Evolutionary conservation across 805 yeast species (phyloP).

Genomic region (Yarrowia sp.): DNA sequence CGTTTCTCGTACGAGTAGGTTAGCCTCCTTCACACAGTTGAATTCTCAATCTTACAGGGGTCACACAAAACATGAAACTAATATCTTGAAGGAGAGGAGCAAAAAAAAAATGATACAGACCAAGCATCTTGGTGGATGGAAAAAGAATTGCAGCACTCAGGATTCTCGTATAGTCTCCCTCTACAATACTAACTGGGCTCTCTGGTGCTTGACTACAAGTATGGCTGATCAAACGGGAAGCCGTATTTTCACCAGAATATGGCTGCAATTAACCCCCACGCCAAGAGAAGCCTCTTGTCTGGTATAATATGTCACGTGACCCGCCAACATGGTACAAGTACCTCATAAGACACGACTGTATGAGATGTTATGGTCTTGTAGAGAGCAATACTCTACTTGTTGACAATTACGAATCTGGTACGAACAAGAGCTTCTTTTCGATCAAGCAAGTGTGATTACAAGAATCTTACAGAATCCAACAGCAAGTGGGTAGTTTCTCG

Average conservation of each 20-base stretch:
- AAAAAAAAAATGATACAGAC: not conserved
- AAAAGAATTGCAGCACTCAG: not conserved
- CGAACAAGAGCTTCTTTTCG: too few relatives aligned
- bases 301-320: not conserved
- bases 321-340: not conserved
- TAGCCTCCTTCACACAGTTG: too few relatives aligned
- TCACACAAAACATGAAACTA: too few relatives aligned
- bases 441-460: too few relatives aligned
- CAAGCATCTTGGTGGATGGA: too few relatives aligned
- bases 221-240: not conserved
- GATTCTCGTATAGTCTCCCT: not conserved
- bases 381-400: too few relatives aligned
- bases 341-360: not conserved
- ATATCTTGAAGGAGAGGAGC: not conserved
- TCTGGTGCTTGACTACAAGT: slow-evolving; percentile 10
- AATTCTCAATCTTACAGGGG: too few relatives aligned
- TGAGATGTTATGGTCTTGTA: too few relatives aligned
- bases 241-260: slow-evolving; percentile 2
- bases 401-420: too few relatives aligned
- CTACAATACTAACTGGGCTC: not conserved
- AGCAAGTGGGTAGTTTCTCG: too few relatives aligned
- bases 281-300: not conserved
- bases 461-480: too few relatives aligned
- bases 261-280: not conserved
- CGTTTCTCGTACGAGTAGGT: too few relatives aligned